phyloP scores from a whole-genome alignment of 352 stramenopile genomes.

The Phytophthora citrophthora region DNA sequence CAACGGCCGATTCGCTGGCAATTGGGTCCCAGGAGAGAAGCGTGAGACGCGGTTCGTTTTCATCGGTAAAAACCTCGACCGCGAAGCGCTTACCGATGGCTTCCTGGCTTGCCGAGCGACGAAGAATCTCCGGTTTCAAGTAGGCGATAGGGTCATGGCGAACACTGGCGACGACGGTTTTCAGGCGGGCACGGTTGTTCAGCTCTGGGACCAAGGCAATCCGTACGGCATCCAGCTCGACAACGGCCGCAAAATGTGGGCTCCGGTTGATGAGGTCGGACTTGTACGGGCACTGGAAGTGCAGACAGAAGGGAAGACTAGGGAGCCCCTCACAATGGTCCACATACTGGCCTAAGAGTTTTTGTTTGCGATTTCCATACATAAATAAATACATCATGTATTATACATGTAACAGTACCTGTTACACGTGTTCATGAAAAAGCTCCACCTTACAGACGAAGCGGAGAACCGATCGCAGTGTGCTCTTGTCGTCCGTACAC shows the following conservation, averaged over 20 bases:
- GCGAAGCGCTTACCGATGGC: slow-evolving; percentile 50
- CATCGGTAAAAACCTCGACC: slow-evolving; percentile 92
- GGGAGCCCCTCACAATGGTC: slow-evolving; percentile 27
- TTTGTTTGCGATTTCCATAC: not conserved
- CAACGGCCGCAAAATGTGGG: slow-evolving; percentile 50
- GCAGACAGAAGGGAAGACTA: slow-evolving; percentile 17
- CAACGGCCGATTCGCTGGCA: slow-evolving; percentile 88
- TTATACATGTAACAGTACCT: too few relatives aligned
- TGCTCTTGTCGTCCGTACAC: slow-evolving; percentile 8
- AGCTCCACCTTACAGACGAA: slow-evolving; percentile 13
- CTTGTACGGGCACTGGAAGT: slow-evolving; percentile 36
- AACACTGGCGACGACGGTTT: slow-evolving; percentile 46
- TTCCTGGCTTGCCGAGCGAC: slow-evolving; percentile 52
- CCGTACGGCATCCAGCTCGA: slow-evolving; percentile 54
- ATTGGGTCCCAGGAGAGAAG: slow-evolving; percentile 83
- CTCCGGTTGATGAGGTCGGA: slow-evolving; percentile 43
- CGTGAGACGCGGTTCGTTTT: slow-evolving; percentile 95
- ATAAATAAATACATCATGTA: not conserved
- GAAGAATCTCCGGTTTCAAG: slow-evolving; percentile 43
- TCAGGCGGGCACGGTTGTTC: slow-evolving; percentile 39
- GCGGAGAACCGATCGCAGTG: slow-evolving; percentile 14
- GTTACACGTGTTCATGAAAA: not conserved
- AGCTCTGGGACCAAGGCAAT: slow-evolving; percentile 62
- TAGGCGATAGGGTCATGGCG: slow-evolving; percentile 51
- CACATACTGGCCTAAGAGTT: slow-evolving; percentile 28